Percentiles rank a stretch among this genome's conserved stretches.
These are phyloP conservation scores for Cladosporium sp. DNA, from an alignment of 2,329 filamentous ascomycete genomes.

Conservation along the genomic window DNA sequence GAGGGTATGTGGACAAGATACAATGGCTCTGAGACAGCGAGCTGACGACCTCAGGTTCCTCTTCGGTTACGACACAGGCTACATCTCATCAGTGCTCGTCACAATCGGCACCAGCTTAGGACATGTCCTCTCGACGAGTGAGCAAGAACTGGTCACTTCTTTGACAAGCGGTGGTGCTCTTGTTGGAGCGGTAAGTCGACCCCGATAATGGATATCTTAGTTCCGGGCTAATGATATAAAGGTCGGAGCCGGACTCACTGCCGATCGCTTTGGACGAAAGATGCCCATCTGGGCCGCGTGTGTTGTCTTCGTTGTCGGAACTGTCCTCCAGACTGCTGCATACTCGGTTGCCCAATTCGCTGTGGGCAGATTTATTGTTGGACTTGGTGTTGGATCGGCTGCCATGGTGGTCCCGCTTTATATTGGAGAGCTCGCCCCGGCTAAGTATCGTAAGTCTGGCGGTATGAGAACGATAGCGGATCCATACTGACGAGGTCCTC, in stretches of 20 bases:
- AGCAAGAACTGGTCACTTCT: slow-evolving; percentile 57
- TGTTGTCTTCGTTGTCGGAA: slow-evolving; percentile 44
- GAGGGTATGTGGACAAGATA: slow-evolving; percentile 36
- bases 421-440: slow-evolving; percentile 54
- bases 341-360: slow-evolving; percentile 46
- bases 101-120: slow-evolving; percentile 45
- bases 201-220: no score
- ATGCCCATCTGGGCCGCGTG: slow-evolving; percentile 46
- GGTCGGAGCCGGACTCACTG: slow-evolving; percentile 31
- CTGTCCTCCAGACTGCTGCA: slow-evolving; percentile 33
- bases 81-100: slow-evolving; percentile 50
- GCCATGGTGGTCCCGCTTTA: slow-evolving; percentile 50
- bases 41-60: not conserved
- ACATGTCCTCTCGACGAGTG: slow-evolving; percentile 42
- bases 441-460: slow-evolving; percentile 40
- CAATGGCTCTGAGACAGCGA: not conserved
- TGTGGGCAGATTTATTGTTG: slow-evolving; percentile 51
- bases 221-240: not conserved
- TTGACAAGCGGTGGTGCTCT: slow-evolving; percentile 54
- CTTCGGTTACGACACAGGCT: slow-evolving; percentile 51
- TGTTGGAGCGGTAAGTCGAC: slow-evolving; percentile 47
- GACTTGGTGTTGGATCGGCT: slow-evolving; percentile 53
- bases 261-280: slow-evolving; percentile 46
- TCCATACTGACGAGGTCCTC: not conserved
- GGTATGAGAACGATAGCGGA: not conserved